phyloP scores from a whole-genome alignment of 176 grass and related monocot species.

The Eleusine coracana region DNA sequence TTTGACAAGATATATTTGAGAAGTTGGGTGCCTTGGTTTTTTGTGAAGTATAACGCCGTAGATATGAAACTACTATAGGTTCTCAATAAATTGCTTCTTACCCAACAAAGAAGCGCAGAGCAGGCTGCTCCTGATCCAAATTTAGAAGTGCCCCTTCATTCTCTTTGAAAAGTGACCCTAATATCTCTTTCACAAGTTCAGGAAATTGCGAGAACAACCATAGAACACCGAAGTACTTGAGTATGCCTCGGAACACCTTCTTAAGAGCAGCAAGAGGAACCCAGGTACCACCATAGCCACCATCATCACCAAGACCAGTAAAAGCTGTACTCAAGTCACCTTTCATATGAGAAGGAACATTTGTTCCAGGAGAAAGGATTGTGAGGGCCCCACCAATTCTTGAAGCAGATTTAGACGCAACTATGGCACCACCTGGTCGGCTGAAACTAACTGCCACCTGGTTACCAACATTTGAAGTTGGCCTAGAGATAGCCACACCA shows the following conservation, averaged over 20 bases:
- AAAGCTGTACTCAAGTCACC: constrained; percentile 87
- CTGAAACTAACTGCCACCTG: constrained; percentile 56
- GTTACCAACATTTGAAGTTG: constrained; percentile 53
- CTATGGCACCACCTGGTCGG: constrained; percentile 49
- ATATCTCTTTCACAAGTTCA: constrained; percentile 89
- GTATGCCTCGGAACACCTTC: constrained; percentile 88
- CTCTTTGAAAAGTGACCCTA: constrained; percentile 94
- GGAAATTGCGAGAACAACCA: constrained; percentile 96
- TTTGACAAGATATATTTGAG: constrained; percentile 16
- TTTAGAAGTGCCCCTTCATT: constrained; percentile 92
- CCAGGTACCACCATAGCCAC: constrained; percentile 96
- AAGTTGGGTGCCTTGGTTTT: constrained; percentile 22
- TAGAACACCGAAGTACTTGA: constrained; percentile 94
- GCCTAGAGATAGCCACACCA: constrained; percentile 49
- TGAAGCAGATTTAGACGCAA: constrained; percentile 54
- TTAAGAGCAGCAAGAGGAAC: constrained; percentile 92
- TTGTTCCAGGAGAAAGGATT: constrained; percentile 57
- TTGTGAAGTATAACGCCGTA: neutral
- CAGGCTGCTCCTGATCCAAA: constrained; percentile 98
- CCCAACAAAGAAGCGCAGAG: constrained; percentile 95
- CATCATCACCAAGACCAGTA: constrained; percentile 85
- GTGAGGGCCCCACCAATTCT: constrained; percentile 63
- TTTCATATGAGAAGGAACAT: constrained; percentile 79
- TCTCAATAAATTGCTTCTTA: constrained; percentile 53
- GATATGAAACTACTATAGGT: neutral